These are phyloP conservation scores for Cucurbita argyrosperma DNA, from an alignment of 306 rosid genomes.

Conservation along the genomic window DNA sequence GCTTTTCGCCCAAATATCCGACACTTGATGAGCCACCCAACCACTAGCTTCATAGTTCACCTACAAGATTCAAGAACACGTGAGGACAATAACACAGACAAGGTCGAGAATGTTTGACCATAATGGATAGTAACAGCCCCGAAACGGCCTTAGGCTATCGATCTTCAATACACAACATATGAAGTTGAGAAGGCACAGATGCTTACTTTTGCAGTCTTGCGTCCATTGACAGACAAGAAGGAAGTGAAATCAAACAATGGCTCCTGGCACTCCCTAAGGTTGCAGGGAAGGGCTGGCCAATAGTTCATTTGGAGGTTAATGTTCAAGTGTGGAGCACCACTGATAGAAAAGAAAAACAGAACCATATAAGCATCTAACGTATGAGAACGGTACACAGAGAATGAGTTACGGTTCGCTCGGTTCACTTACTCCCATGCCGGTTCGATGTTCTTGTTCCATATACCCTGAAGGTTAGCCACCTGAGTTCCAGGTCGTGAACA, in stretches of 20 bases:
- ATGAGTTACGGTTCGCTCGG: not conserved
- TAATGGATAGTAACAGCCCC: not conserved
- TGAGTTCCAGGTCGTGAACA: slow-evolving; percentile 84
- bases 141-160: not conserved
- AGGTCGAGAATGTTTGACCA: not conserved
- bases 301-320: slow-evolving; percentile 94
- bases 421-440: slow-evolving; percentile 76
- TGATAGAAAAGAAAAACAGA: slow-evolving; percentile 18
- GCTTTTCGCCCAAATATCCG: slow-evolving; percentile 86
- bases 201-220: slow-evolving; percentile 78
- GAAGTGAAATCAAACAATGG: slow-evolving; percentile 63
- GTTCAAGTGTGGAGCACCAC: slow-evolving; percentile 92
- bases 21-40: slow-evolving; percentile 93
- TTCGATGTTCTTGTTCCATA: slow-evolving; percentile 65
- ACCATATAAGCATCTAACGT: slow-evolving; percentile 10
- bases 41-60: slow-evolving; percentile 80
- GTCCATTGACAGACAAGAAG: slow-evolving; percentile 50
- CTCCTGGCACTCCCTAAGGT: slow-evolving; percentile 81
- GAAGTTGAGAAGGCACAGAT: not conserved
- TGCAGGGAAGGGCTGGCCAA: slow-evolving; percentile 91
- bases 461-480: slow-evolving; percentile 78
- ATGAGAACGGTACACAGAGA: not conserved
- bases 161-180: not conserved
- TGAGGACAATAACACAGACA: not conserved
- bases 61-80: slow-evolving; percentile 22